Evolutionary conservation across 805 yeast species (phyloP), one percentile per base, ranked within the genome.

Genomic region (Wickerhamiella parazyma): DNA sequence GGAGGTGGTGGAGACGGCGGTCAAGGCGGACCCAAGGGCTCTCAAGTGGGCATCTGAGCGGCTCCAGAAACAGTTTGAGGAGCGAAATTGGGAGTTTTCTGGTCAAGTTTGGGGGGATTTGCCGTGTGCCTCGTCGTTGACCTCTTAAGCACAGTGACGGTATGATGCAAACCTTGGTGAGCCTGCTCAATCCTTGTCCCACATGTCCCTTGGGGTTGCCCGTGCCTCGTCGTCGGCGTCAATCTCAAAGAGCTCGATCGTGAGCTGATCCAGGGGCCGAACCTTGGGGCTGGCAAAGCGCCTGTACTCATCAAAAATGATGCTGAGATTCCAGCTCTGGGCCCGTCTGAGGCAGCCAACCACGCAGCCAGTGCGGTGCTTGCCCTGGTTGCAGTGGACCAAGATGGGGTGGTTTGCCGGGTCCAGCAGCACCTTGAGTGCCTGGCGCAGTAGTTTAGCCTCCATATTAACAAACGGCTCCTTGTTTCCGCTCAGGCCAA

Each of bases 351-450:
- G 69, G 56, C 95, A 89, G 2, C 98, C 98, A 24, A 91, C 87
- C 12, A 91, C 68, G 60, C 97, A 91, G 0, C 98, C 98, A 0
- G 98, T 91, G 52, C 98, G 70, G 60, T 91, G 98, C 48, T 89
- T 91, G 9, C 98, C 98, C 47, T 95, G 67, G 63, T 91, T 91
- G 63, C 98, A 91, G 61, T 91, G 98, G 36, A 91, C 83, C 49
- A 91, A 66, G 10, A 91, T 67, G 1, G 98, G 98, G 46, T 86
- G 97, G 61, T 91, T 89, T 18, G 59, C 76, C 0, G 96, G 95
- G 55, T 91, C 70, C 12, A 85, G 60, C 11, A 85, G 83, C 26
- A 86, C 80, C 56, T 79, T 77, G 49, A 89, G 66, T 0, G 96
- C 95, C 47, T 75, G 73, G 1, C 87, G 80, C 24, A 91, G 75